Base-by-base conservation (phyloP, 148 eudicot species). In the Vaccinium macrocarpon region DNA sequence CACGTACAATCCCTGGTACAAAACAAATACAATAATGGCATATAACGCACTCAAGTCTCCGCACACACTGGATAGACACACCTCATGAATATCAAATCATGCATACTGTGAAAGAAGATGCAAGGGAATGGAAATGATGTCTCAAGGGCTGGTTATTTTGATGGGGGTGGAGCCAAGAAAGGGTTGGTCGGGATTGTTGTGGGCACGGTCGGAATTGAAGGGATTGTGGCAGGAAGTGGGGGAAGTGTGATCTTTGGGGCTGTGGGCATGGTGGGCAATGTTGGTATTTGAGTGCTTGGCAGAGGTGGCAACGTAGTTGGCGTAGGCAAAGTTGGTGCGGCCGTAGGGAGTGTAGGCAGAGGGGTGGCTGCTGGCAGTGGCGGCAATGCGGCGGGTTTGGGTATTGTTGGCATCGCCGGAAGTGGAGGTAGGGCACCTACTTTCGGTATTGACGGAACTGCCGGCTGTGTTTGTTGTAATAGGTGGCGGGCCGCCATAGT, bases 151-250 rank as follows among this genome's bases (percentile, higher is more conserved):
- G 14, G 38, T 56, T 13, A 32, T 32, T 53, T 55, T 4, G 88
- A 82, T 16, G 88, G 88, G 6, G 85, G 83, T 48, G 88, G 88
- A 52, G 82, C 55, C 35, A 32, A 32, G 50, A 78, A 86, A 15
- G 85, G 85, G 48, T 76, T 61, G 7, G 82, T 12, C 8, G 82
- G 82, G 10, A 59, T 79, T 11, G 82, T 79, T 1, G 82, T 56
- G 35, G 82, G 66, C 3, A 55, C 55, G 46, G 81, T 78, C 4
- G 81, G 81, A 12, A 78, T 25, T 1, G 76, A 68, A 10, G 86
- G 85, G 23, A 61, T 9, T 27, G 50, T 29, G 16, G 82, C 77
- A 4, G 86, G 82, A 21, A 84, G 51, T 4, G 86, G 82, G 3
- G 86, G 86, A 25, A 84, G 86, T 6, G 66, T 18, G 3, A 64